Evolutionary conservation across 495 filamentous ascomycete genomes (phyloP).

Genomic region (Saxispiralis lemnorum): DNA sequence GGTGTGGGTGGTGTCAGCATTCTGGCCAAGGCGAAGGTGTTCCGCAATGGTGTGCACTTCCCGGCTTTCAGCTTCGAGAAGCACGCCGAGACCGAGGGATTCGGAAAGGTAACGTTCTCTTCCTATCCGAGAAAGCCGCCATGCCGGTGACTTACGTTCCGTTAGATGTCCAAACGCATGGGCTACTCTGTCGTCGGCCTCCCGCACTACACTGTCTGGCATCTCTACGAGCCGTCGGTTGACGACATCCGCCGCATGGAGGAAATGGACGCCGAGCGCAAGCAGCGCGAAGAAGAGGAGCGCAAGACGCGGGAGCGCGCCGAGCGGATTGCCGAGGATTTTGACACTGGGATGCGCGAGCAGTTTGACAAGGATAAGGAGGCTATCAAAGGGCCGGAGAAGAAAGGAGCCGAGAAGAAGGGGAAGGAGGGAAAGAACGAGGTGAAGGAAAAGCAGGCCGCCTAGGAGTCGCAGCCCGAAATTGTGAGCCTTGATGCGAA

Average conservation of each 20-base stretch:
- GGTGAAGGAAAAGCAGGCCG: constrained; percentile 2
- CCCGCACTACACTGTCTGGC: constrained; percentile 98
- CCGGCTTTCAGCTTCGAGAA: constrained; percentile 98
- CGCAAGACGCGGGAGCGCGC: constrained; percentile 44
- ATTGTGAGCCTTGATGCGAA: too few species aligned
- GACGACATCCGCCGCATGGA: constrained; percentile 96
- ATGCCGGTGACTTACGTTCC: background rate
- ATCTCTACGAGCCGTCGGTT: constrained; percentile 93
- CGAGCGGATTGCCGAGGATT: constrained; percentile 53
- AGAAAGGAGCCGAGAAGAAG: constrained; percentile 29
- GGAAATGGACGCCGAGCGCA: constrained; percentile 74
- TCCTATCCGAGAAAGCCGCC: background rate
- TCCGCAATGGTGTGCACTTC: constrained; percentile 89
- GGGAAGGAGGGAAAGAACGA: constrained; percentile 4
- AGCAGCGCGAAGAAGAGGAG: constrained; percentile 53
- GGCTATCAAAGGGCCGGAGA: constrained; percentile 44
- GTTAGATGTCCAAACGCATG: constrained; percentile 91
- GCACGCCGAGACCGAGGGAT: constrained; percentile 95
- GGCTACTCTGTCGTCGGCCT: constrained; percentile 88
- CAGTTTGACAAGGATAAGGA: constrained; percentile 71
- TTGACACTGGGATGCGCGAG: constrained; percentile 30
- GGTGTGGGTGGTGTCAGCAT: constrained; percentile 96
- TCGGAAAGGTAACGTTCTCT: constrained; percentile 62
- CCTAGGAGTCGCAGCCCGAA: background rate
- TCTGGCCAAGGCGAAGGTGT: constrained; percentile 86